Evolutionary conservation across 306 rosid genomes (phyloP).

Genomic region (Alnus rubra): DNA sequence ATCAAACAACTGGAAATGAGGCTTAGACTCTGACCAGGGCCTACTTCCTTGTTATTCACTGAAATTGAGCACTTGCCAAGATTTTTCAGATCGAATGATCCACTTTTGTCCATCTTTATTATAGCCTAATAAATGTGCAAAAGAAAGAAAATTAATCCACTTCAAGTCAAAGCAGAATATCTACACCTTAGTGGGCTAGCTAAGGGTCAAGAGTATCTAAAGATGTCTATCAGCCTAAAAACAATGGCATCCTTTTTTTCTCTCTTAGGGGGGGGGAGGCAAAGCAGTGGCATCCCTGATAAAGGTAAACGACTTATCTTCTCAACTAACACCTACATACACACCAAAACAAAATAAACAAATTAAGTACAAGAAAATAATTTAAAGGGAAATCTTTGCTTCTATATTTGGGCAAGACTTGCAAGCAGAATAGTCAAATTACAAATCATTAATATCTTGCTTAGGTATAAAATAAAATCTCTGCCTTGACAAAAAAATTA

Average conservation of each 20-base stretch:
- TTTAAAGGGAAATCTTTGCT: not conserved
- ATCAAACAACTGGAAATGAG: conserved; percentile 70
- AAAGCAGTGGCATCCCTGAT: not conserved
- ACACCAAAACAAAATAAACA: not conserved
- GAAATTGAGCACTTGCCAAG: conserved; percentile 68
- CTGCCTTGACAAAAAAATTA: not conserved
- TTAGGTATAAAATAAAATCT: not conserved
- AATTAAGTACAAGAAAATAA: not conserved
- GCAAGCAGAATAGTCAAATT: not conserved
- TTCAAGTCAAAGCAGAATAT: conserved; percentile 1
- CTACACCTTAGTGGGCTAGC: not conserved
- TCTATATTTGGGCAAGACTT: not conserved
- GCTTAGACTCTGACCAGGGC: conserved; percentile 57
- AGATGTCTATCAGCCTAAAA: not conserved
- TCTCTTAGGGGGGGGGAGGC: too few species aligned
- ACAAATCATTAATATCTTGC: not conserved
- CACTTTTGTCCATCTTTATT: conserved; percentile 71
- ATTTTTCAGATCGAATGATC: conserved; percentile 74
- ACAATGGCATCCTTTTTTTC: not conserved
- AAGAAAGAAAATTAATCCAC: not conserved
- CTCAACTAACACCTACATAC: not conserved
- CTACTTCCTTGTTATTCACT: conserved; percentile 76
- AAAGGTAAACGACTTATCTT: not conserved
- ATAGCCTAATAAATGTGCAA: conserved; percentile 55
- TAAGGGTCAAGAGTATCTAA: not conserved